Base-by-base conservation (phyloP, 108 stramenopile species). In the Stephanodiscus triporus region DNA sequence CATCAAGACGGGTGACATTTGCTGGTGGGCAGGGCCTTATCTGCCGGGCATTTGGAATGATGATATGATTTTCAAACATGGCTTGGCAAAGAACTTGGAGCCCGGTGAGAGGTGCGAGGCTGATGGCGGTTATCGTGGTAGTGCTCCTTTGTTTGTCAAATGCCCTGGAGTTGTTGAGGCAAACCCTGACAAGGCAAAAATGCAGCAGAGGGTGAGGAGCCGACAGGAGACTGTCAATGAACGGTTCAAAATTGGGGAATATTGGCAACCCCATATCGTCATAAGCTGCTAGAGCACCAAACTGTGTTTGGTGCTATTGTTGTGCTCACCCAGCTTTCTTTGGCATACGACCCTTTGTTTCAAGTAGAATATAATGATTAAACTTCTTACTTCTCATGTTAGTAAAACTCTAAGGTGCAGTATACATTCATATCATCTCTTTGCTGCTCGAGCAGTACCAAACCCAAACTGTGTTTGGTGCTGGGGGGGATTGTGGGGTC, bases 221-320 rank as follows among this genome's bases (percentile, higher is more conserved):
- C 49, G 68, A 6, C 83, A 84, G 11, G 83, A 84, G 57, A 75
- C 71, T 70, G 34, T 75, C 1, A 84, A 84, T 48, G 51, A 53
- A 34, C 59, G 65, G 22, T 78, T 84, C 59, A 84, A 80, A 32
- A 69, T 17, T 81, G 23, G 16, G 57, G 27, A 6, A 27, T 34
- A 9, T 26, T 81, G 40, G 2, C 38, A 11, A 23, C 68, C 23
- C 24, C 62, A 7, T 81, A 50, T 26, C 72, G 72, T 1, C 78
- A 80, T 37, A 4, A 34, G 29, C 1, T 29, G 29, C 30, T 26
- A 0, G 56, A 57, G 29, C 56, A 57, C 56, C 56, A 57, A 57
- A 32, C 56, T 11, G 29, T 57, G 27, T 57, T 57, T 30, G 56
- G 56, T 30, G 56, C 56, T 16, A 57, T 57, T 26, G 24, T 57